These are phyloP conservation scores for Salix exigua DNA, from an alignment of 345 rosid species.

Conservation along the genomic window DNA sequence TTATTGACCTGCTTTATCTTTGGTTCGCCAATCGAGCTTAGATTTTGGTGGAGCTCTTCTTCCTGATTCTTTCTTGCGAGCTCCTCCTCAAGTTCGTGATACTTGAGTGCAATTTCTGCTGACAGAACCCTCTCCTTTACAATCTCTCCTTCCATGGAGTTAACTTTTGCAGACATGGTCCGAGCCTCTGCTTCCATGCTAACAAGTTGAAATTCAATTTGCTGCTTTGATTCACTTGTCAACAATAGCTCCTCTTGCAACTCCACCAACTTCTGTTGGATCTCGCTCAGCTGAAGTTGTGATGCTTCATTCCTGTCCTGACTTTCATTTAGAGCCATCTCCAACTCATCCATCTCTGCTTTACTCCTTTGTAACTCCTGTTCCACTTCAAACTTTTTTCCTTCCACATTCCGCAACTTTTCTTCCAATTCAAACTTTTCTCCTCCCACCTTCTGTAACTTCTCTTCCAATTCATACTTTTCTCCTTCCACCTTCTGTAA, in stretches of 20 bases:
- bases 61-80: conserved; percentile 45
- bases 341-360: conserved; percentile 49
- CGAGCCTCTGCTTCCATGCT: conserved; percentile 47
- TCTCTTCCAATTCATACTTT: conserved; percentile 29
- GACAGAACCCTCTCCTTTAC: conserved; percentile 51
- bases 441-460: conserved; percentile 21
- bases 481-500: conserved; percentile 25
- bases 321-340: conserved; percentile 45
- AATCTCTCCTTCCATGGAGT: conserved; percentile 53
- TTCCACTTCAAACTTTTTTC: conserved; percentile 40
- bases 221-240: conserved; percentile 44
- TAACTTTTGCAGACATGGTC: conserved; percentile 44
- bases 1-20: conserved; percentile 71
- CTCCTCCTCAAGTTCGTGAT: conserved; percentile 65
- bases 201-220: conserved; percentile 52
- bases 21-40: conserved; percentile 37
- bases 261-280: conserved; percentile 44
- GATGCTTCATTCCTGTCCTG: conserved; percentile 31
- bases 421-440: conserved; percentile 20
- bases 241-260: conserved; percentile 41
- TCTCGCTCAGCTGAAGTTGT: conserved; percentile 46
- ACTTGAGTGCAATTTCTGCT: conserved; percentile 46
- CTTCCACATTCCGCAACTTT: conserved; percentile 11
- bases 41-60: conserved; percentile 39
- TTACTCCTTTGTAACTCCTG: conserved; percentile 38